Base-by-base conservation (phyloP, 2,329 filamentous ascomycete genomes). In the Ramularia collo-cygni region DNA sequence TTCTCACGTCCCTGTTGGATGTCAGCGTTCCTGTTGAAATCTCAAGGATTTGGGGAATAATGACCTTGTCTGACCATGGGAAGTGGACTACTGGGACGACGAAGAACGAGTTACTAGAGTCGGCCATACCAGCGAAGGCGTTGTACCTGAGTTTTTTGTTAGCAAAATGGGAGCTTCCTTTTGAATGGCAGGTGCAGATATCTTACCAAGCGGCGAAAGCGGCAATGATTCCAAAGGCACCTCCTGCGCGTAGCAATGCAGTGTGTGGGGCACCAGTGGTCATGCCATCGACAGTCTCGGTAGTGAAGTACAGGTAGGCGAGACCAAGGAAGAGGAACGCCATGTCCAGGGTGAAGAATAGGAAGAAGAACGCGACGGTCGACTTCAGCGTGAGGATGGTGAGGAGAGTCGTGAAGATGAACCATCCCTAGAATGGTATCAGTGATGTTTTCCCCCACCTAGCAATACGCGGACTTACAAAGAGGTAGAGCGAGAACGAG, bases 41-140 rank as follows among this genome's bases (percentile, higher is more conserved):
- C n/a, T n/a, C n/a, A n/a, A n/a, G 19, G n/a, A n/a, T n/a, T n/a
- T n/a, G n/a, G n/a, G n/a, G n/a, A n/a, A n/a, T n/a, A n/a, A n/a
- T n/a, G n/a, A n/a, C n/a, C 67, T 83, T 83, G 56, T 84, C 82
- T 27, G 85, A 90, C 90, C 90, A 95, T 38, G 89, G 90, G 74
- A 95, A 93, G 73, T 95, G 88, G 56, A 84, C 81, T 35, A 95
- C 88, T 37, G 89, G 90, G 47, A 94, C 79, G 64, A 92, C 74
- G 73, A 95, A 92, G 79, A 95, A 95, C 71, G 86, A 71, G 63
- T 75, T 75, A 44, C 63, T 67, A 43, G 64, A 64, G 54, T 75
- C 71, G n/a, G 70, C 70, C 46, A 75, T 68, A 68, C 71, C 72
- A 31, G 72, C 72, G 8, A 74, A 60, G 3, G 69, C 70, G 43